These are phyloP conservation scores for Beauveria rudraprayagi DNA, from an alignment of 2,329 filamentous ascomycete genomes.

Conservation along the genomic window DNA sequence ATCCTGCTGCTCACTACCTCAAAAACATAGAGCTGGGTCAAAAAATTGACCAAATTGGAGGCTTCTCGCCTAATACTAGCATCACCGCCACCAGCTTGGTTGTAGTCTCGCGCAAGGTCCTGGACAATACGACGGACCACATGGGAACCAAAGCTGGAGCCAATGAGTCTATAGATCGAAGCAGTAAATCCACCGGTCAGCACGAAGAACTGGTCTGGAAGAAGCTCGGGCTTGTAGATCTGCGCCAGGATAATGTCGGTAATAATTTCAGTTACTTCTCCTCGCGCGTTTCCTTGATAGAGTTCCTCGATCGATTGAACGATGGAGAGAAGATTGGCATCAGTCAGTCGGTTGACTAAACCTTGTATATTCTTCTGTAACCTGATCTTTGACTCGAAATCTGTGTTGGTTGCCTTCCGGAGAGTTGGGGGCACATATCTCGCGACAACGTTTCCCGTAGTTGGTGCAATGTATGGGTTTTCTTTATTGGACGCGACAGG, in stretches of 20 bases:
- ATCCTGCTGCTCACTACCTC: constrained; percentile 76
- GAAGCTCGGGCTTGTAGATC: constrained; percentile 66
- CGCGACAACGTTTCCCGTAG: constrained; percentile 34
- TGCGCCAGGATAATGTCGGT: constrained; percentile 72
- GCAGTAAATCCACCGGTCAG: constrained; percentile 85
- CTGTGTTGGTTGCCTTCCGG: constrained; percentile 53
- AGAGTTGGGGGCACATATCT: constrained; percentile 91
- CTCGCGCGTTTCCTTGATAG: constrained; percentile 77
- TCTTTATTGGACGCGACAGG: constrained; percentile 49
- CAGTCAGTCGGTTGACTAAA: constrained; percentile 84
- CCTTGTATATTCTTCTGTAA: constrained; percentile 78
- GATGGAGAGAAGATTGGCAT: constrained; percentile 81
- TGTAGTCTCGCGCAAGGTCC: constrained; percentile 61
- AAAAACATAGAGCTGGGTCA: constrained; percentile 87
- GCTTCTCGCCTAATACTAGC: constrained; percentile 27
- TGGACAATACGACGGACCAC: constrained; percentile 71
- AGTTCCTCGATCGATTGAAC: constrained; percentile 73
- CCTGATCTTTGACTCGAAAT: constrained; percentile 58
- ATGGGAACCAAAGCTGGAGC: constrained; percentile 83
- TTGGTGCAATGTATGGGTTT: constrained; percentile 82
- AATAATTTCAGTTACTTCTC: constrained; percentile 75
- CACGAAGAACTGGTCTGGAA: constrained; percentile 85
- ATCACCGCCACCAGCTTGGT: constrained; percentile 32
- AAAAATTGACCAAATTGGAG: constrained; percentile 71
- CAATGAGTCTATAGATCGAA: constrained; percentile 78